Evolutionary conservation across 148 eudicot species (phyloP).

Genomic region (Simmondsia chinensis): DNA sequence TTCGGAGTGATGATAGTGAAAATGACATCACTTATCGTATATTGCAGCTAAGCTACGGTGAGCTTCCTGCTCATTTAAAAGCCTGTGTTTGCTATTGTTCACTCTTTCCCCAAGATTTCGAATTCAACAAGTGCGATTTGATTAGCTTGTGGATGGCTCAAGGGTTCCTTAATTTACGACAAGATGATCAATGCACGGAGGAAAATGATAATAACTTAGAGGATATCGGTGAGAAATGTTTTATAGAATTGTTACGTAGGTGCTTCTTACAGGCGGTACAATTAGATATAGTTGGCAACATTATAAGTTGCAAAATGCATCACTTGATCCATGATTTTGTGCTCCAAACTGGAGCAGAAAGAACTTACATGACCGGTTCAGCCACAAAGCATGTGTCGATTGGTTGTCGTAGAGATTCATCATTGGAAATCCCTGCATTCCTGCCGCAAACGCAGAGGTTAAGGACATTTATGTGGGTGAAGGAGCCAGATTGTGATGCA

Average conservation of each 20-base stretch:
- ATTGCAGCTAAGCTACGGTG: constrained; percentile 7
- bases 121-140: not conserved
- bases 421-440: not conserved
- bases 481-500: constrained; percentile 6
- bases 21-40: not conserved
- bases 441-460: not conserved
- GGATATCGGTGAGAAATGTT: constrained; percentile 7
- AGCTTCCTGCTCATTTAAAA: not conserved
- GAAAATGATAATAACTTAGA: no score
- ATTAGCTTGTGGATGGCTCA: constrained; percentile 13
- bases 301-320: constrained; percentile 17
- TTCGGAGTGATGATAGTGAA: not conserved
- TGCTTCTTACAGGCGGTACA: constrained; percentile 8
- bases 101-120: constrained; percentile 7
- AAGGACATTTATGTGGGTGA: constrained; percentile 13
- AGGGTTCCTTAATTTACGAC: constrained; percentile 1
- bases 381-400: constrained; percentile 6
- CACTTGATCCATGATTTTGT: constrained; percentile 4
- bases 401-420: constrained; percentile 2
- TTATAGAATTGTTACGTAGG: constrained; percentile 11
- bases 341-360: not conserved
- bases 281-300: constrained; percentile 11
- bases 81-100: constrained; percentile 13
- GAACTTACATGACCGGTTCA: not conserved
- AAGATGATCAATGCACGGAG: not conserved